Evolutionary conservation across 2,329 filamentous ascomycete species (phyloP), one percentile per base, ranked within the genome.

Genomic region (Mariannaea elegans): DNA sequence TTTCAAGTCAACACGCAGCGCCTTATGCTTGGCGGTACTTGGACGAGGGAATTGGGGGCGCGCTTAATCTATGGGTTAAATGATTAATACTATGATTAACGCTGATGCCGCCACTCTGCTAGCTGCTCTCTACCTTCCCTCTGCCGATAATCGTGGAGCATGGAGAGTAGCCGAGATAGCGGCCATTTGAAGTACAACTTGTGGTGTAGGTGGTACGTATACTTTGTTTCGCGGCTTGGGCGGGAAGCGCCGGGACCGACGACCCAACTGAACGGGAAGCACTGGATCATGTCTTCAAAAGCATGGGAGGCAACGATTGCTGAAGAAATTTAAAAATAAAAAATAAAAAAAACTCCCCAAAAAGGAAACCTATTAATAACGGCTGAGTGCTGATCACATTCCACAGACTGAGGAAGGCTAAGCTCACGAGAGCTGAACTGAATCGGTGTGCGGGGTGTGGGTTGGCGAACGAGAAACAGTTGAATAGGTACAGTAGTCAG

Each of bases 51-150:
- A 59, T 47, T 38, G 48, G 56, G 34, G 56, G 56, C 41, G 44
- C 42, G 56, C 23, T 46, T 21, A 13, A 59, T 55, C 31, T 54
- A 61, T 42, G 39, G 53, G 57, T 38, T 47, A 41, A 39, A 51
- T 56, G 51, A 44, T 39, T 16, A 14, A 32, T 41, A 24, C 49
- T 18, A 59, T 21, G 49, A 29, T 44, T 23, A 46, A n/a, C 51
- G 42, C 32, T n/a, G 18, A 31, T 45, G 51, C 51, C 51, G 51
- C 51, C 51, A 55, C 51, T 29, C 48, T 24, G 48, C n/a, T n/a
- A n/a, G 36, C 44, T 59, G 51, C 32, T 50, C 55, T 59, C 47
- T 46, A 59, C 51, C 55, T 49, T n/a, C n/a, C n/a, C n/a, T 62
- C 51, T 56, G 50, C 50, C 51, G 51, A 51, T 44, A 32, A 49